Evolutionary conservation across 768 basidiomycete genomes (phyloP).

Genomic region (Rhizopogon salebrosus): DNA sequence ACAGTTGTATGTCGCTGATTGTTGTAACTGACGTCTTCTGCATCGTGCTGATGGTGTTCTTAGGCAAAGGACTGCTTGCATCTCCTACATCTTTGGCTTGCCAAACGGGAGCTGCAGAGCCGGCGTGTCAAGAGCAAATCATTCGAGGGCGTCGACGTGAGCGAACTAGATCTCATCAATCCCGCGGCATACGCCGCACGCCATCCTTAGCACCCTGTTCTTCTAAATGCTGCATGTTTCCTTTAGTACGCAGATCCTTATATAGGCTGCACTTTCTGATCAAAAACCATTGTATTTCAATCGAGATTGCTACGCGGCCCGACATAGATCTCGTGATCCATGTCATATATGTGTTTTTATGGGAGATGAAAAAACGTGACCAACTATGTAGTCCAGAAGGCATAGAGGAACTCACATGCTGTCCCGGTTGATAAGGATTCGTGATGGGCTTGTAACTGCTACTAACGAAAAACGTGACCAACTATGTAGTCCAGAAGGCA

Average conservation of each 20-base stretch:
- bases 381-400: no score
- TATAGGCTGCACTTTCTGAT: background rate
- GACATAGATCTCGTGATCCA: no score
- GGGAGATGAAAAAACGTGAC: no score
- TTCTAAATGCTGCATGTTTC: background rate
- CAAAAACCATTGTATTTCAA: background rate
- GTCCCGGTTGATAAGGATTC: no score
- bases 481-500: no score
- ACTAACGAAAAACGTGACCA: no score
- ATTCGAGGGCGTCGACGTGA: conserved; percentile 67
- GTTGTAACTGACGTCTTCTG: background rate
- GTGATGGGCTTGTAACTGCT: no score
- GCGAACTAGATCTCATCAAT: conserved; percentile 61
- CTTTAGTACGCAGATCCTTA: background rate
- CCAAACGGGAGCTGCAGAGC: conserved; percentile 67
- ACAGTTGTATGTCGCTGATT: conserved; percentile 43
- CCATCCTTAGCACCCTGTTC: background rate
- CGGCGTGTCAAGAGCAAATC: conserved; percentile 64
- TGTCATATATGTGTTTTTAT: no score
- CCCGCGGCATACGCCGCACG: conserved; percentile 14
- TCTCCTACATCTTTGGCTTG: conserved; percentile 62
- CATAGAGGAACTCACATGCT: background rate
- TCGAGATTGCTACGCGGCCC: background rate
- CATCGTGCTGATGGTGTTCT: background rate
- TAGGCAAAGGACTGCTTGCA: conserved; percentile 67